Percentiles rank a stretch among this genome's conserved stretches.
phyloP scores from a whole-genome alignment of 345 rosid species.

The Adansonia digitata region DNA sequence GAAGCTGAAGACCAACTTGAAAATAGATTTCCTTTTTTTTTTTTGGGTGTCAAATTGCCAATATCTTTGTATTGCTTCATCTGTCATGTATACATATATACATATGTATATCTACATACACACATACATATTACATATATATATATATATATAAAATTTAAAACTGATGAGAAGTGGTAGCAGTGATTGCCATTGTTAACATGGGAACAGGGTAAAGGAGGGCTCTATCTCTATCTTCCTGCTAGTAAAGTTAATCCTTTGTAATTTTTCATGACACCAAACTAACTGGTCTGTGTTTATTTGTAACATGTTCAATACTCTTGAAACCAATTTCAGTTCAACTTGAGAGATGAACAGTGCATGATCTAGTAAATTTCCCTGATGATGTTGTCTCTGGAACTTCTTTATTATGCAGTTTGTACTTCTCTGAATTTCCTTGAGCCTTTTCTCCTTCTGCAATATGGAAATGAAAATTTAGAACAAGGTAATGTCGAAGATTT shows the following conservation, averaged over 20 bases:
- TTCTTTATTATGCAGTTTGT: conserved; percentile 55
- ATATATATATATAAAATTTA: neutral
- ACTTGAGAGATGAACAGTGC: conserved; percentile 44
- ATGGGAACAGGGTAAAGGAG: conserved; percentile 67
- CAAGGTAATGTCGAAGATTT: neutral
- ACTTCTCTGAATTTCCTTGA: conserved; percentile 62
- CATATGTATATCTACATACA: neutral
- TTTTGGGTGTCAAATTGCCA: neutral
- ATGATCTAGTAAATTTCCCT: conserved; percentile 27
- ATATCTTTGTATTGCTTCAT: neutral
- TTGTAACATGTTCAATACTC: conserved; percentile 62
- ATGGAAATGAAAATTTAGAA: neutral
- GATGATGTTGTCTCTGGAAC: conserved; percentile 44
- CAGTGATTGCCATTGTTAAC: conserved; percentile 19
- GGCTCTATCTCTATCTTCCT: conserved; percentile 59
- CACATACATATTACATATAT: no score
- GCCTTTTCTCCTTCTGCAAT: conserved; percentile 63
- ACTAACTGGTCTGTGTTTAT: conserved; percentile 54
- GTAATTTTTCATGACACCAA: conserved; percentile 77
- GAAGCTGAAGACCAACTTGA: neutral
- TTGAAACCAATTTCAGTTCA: conserved; percentile 59
- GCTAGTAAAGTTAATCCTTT: conserved; percentile 34
- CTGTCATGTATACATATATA: neutral
- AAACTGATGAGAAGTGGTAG: neutral
- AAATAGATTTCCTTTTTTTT: neutral